Evolutionary conservation across 345 rosid species (phyloP).

Genomic region (Angophora floribunda): DNA sequence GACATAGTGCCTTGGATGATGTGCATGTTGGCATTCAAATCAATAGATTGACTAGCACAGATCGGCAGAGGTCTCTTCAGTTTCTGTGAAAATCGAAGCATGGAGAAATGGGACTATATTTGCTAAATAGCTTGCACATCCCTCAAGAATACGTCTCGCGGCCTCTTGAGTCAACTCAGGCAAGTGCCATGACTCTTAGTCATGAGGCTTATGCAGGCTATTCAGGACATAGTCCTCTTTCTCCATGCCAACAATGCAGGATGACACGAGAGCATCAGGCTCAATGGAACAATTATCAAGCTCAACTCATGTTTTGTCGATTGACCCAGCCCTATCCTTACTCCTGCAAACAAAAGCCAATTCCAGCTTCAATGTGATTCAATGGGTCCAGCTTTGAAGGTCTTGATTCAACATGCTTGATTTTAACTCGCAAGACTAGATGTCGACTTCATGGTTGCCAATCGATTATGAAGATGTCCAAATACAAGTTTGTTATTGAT

Average conservation of each 20-base stretch:
- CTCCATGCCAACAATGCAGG: neutral
- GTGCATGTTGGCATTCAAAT: neutral
- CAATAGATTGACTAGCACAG: neutral
- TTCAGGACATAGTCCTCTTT: neutral
- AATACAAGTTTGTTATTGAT: no score
- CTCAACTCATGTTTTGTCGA: neutral
- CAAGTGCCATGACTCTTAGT: neutral
- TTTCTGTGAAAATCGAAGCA: neutral
- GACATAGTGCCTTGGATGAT: neutral
- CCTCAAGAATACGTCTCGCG: rapidly evolving
- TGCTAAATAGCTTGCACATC: neutral
- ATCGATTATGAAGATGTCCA: no score
- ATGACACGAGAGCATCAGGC: neutral
- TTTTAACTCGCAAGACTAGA: rapidly evolving
- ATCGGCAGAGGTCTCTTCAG: neutral
- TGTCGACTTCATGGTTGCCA: neutral
- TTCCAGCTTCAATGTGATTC: rapidly evolving
- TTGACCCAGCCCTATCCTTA: neutral
- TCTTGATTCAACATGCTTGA: neutral
- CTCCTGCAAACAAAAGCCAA: neutral
- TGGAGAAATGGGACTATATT: neutral
- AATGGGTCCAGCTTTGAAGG: neutral
- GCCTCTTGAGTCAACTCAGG: neutral
- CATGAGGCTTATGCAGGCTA: neutral
- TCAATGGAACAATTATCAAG: neutral